A percentile compares a stretch with the other conserved stretches of the same genome.
Conservation (phyloP, 257 asterid species). For the Solanum ossicruentum region DNA sequence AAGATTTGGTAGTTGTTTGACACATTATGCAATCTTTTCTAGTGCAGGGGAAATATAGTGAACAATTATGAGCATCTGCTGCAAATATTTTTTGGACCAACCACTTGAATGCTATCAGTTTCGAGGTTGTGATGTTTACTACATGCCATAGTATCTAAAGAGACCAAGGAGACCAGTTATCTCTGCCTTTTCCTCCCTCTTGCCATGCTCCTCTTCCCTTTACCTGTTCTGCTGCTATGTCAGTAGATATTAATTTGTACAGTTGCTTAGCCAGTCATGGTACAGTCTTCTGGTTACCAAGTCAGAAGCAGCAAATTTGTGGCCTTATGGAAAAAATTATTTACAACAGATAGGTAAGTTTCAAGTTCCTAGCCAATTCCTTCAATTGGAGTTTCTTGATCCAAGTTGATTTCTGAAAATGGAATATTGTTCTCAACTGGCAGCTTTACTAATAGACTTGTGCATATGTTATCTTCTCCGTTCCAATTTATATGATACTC, state of each 20-base stretch:
- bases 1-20: not conserved
- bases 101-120: not conserved
- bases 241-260: slow-evolving; percentile 1
- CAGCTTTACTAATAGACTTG: not conserved
- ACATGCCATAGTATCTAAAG: not conserved
- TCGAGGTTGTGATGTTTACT: not conserved
- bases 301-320: not conserved
- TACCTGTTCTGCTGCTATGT: not conserved
- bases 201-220: not conserved
- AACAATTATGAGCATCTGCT: not conserved
- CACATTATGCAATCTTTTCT: not conserved
- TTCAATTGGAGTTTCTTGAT: not conserved
- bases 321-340: not conserved
- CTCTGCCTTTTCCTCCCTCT: not conserved
- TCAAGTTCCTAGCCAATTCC: not conserved
- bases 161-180: not conserved
- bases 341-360: not conserved
- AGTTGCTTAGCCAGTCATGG: not conserved
- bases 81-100: not conserved
- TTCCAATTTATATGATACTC: not conserved
- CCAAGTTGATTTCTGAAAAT: not conserved
- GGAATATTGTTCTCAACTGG: not conserved
- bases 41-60: not conserved
- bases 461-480: not conserved
- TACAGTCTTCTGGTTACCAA: not conserved